Evolutionary conservation across 345 rosid genomes (phyloP).

Genomic region (Pugionium cornutum): DNA sequence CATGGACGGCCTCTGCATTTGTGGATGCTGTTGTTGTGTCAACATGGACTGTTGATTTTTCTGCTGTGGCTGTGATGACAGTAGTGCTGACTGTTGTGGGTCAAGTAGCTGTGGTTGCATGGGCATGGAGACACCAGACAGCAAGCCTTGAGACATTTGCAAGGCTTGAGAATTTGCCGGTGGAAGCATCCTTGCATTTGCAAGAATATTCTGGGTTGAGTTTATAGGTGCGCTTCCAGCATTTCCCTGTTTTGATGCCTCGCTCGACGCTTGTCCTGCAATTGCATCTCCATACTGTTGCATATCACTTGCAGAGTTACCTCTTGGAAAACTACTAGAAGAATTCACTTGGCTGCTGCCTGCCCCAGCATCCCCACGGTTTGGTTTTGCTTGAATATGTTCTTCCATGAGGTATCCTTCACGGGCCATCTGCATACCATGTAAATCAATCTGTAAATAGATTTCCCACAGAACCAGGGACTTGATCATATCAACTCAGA

Average conservation of each 20-base stretch:
- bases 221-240: conserved; percentile 49
- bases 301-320: conserved; percentile 55
- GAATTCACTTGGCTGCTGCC: conserved; percentile 55
- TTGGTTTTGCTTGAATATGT: conserved; percentile 55
- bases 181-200: conserved; percentile 70
- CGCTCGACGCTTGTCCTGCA: conserved; percentile 56
- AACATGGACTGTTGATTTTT: conserved; percentile 57
- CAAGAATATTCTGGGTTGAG: conserved; percentile 52
- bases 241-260: conserved; percentile 52
- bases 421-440: conserved; percentile 61
- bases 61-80: conserved; percentile 45
- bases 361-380: conserved; percentile 44
- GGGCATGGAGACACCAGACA: conserved; percentile 67
- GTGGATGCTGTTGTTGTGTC: conserved; percentile 71
- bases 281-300: conserved; percentile 63
- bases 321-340: conserved; percentile 50
- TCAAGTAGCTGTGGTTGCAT: conserved; percentile 65
- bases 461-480: conserved; percentile 8
- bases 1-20: conserved; percentile 68
- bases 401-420: conserved; percentile 67
- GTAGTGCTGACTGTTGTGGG: conserved; percentile 54
- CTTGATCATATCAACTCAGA: conserved; percentile 4
- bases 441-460: conserved; percentile 15
- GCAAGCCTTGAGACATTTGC: conserved; percentile 72
- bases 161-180: conserved; percentile 67